phyloP scores from a whole-genome alignment of 345 rosid genomes.

The Lepidium aucheri region DNA sequence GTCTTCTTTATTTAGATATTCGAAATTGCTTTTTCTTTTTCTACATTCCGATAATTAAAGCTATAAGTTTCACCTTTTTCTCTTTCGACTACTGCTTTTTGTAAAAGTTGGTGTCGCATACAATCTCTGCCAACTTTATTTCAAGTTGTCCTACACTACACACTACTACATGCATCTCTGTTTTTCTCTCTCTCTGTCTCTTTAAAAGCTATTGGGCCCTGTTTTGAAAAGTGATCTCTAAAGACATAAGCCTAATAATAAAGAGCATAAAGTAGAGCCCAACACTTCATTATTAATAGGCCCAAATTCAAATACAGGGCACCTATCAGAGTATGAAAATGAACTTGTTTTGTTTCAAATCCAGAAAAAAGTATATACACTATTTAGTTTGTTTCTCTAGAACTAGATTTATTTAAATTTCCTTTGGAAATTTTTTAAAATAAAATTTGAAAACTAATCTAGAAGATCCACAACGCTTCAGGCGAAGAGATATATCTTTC shows the following conservation, averaged over 20 bases:
- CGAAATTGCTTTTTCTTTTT: constrained; percentile 22
- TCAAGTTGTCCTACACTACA: not conserved
- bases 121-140: constrained; percentile 8
- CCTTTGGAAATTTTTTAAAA: no score
- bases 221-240: not conserved
- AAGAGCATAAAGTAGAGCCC: not conserved
- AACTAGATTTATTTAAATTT: no score
- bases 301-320: not conserved
- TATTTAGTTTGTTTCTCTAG: no score
- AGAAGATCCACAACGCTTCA: no score
- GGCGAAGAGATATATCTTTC: no score
- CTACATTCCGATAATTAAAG: constrained; percentile 15
- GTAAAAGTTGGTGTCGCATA: constrained; percentile 8
- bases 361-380: no score
- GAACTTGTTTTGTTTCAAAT: not conserved
- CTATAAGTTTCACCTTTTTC: constrained; percentile 17
- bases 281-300: not conserved
- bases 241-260: not conserved
- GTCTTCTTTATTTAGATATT: constrained; percentile 19
- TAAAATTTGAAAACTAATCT: no score
- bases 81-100: constrained; percentile 19
- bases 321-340: not conserved
- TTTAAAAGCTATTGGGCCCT: not conserved
- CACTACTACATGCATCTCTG: not conserved
- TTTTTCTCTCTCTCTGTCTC: not conserved